Evolutionary conservation across 2,329 filamentous ascomycete species (phyloP).

Genomic region (Ascochyta rabiei): DNA sequence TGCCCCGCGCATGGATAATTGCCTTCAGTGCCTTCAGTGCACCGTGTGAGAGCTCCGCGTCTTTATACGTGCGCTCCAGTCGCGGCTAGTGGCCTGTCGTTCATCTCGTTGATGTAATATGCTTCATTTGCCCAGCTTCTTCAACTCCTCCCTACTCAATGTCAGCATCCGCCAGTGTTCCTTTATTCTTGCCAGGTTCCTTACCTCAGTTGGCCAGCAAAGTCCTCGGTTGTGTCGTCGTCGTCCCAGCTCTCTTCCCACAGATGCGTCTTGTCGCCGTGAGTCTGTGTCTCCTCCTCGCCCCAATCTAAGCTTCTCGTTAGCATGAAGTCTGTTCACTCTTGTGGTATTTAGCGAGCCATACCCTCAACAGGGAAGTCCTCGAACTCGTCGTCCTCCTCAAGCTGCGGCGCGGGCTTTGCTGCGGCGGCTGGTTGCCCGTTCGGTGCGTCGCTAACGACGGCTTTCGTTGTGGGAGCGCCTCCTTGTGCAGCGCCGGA

Average conservation of each 20-base stretch:
- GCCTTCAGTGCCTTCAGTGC: background rate
- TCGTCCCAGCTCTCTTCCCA: slow-evolving; percentile 99
- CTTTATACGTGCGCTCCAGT: background rate
- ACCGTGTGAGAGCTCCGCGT: background rate
- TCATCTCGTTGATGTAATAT: background rate
- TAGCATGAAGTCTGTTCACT: slow-evolving; percentile 3
- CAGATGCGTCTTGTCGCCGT: slow-evolving; percentile 77
- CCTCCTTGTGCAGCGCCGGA: slow-evolving; percentile 52
- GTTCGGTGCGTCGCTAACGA: slow-evolving; percentile 22
- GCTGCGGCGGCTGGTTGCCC: slow-evolving; percentile 27
- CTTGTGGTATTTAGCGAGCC: background rate
- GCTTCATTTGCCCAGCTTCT: slow-evolving; percentile 80
- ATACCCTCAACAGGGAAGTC: slow-evolving; percentile 96
- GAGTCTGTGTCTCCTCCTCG: slow-evolving; percentile 86
- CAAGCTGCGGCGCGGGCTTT: slow-evolving; percentile 72
- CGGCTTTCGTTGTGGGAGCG: slow-evolving; percentile 50
- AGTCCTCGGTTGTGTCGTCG: slow-evolving; percentile 95
- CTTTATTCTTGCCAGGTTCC: slow-evolving; percentile 40
- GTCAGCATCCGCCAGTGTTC: slow-evolving; percentile 6
- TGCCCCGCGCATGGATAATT: background rate
- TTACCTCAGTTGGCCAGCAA: slow-evolving; percentile 91
- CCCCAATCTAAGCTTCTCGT: slow-evolving; percentile 71
- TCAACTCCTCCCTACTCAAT: slow-evolving; percentile 76
- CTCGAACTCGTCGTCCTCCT: slow-evolving; percentile 99
- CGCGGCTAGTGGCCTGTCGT: background rate